Conservation (phyloP, 202 grass and related monocot species). For the Zoysia matrella region DNA sequence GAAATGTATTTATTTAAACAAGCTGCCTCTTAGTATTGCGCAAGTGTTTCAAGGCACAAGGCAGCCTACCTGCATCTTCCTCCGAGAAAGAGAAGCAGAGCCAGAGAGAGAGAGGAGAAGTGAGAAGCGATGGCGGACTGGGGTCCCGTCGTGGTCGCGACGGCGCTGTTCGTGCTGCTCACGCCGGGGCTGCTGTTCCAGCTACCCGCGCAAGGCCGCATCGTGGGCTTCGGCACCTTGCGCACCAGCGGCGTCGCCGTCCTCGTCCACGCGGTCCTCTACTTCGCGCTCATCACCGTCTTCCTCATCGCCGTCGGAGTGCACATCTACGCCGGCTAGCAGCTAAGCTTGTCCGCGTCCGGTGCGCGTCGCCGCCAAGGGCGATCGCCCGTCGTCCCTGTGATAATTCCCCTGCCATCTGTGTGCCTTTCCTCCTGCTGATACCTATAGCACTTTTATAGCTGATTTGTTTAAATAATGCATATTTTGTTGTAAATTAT, state of each 20-base stretch:
- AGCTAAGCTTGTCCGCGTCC: no score
- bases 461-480: no score
- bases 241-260: constrained; percentile 68
- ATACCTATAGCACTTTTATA: no score
- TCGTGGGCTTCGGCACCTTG: constrained; percentile 75
- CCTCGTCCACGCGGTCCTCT: constrained; percentile 72
- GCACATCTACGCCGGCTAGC: constrained; percentile 68
- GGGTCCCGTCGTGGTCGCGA: constrained; percentile 79
- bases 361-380: no score
- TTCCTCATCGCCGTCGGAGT: constrained; percentile 71
- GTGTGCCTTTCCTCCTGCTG: no score
- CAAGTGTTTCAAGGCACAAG: no score
- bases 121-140: constrained; percentile 60
- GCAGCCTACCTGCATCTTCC: no score
- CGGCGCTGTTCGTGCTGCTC: constrained; percentile 78
- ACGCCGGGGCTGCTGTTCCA: constrained; percentile 78
- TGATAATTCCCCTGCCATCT: no score
- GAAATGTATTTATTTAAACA: background rate
- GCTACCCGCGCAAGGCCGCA: constrained; percentile 60
- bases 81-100: background rate
- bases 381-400: no score
- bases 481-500: no score
- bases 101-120: background rate
- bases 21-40: no score
- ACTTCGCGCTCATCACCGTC: constrained; percentile 73